Base-by-base conservation (phyloP, 2,329 filamentous ascomycete species). In the Botrytis deweyae region DNA sequence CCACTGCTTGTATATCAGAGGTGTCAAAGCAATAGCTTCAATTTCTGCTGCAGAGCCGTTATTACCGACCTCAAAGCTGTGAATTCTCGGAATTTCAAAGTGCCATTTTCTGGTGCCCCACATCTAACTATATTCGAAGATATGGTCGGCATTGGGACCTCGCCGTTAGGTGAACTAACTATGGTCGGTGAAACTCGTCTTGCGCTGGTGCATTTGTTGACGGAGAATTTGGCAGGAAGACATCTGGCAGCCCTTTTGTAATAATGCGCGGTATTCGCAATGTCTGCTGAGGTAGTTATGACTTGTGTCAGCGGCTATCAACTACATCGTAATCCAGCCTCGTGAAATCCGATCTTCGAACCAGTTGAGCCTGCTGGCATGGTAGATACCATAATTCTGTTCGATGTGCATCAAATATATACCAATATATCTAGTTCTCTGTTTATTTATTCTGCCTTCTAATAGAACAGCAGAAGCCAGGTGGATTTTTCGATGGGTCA, bases 401-500 rank as follows among this genome's bases (percentile, higher is more conserved):
- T 29, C 25, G 6, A 42, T 55, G 9, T 64, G 7, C 61, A 16
- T 29, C 14, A n/a, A 20, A 62, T 1, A n/a, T 16, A 25, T 3
- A 29, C 14, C 8, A 29, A 8, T 2, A 20, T n/a, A 44, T 20
- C 22, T 5, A 1, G 4, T 7, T 22, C 8, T 5, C 25, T 29
- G 16, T 64, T 29, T 42, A 14, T 6, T 63, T 1, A 42, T 42
- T 42, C 9, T 42, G 0, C 14, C 14, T 5, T 18, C 25, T 22
- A 42, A 12, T 18, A 42, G 9, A 44, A 29, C 3, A 42, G 49
- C 16, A 29, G 38, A 8, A 1, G 12, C 40, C 18, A 40, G 38
- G 1, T 18, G 4, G 3, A 3, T 12, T 6, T 3, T 29, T n/a
- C 25, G 9, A 20, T 42, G 1, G 16, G 0, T 29, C 38, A 9